These are phyloP conservation scores for Lipomyces starkeyi DNA, from an alignment of 805 yeast species.

Conservation along the genomic window DNA sequence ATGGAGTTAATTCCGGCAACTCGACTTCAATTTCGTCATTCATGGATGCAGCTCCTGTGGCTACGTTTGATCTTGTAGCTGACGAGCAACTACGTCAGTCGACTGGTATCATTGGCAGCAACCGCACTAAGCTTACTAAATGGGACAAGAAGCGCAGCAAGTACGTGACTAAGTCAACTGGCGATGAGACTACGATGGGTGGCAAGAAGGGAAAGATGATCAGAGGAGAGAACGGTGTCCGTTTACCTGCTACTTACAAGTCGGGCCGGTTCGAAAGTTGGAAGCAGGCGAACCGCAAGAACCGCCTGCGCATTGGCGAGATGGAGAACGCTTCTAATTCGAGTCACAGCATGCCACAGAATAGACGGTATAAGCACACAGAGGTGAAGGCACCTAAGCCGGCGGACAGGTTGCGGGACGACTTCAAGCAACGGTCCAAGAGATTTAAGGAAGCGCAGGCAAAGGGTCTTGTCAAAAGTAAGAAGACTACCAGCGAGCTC, in stretches of 20 bases:
- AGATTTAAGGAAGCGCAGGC: conserved; percentile 81
- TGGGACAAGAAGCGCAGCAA: conserved; percentile 63
- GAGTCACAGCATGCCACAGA: conserved; percentile 11
- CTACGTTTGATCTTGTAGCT: conserved; percentile 80
- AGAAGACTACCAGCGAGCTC: conserved; percentile 58
- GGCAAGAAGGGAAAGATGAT: conserved; percentile 63
- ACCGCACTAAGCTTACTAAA: conserved; percentile 48
- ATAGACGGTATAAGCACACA: conserved; percentile 67
- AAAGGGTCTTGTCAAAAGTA: conserved; percentile 58
- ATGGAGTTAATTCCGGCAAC: conserved; percentile 48
- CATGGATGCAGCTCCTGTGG: conserved; percentile 81
- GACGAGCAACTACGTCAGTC: conserved; percentile 55
- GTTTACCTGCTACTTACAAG: conserved; percentile 86
- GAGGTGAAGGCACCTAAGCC: conserved; percentile 78
- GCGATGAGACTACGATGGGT: conserved; percentile 33
- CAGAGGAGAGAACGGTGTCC: conserved; percentile 92
- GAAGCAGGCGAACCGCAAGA: conserved; percentile 54
- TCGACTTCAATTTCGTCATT: conserved; percentile 57
- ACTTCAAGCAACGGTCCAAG: conserved; percentile 79
- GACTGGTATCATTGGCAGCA: conserved; percentile 33
- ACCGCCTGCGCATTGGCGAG: conserved; percentile 44
- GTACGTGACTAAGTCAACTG: conserved; percentile 26
- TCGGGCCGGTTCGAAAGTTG: conserved; percentile 93
- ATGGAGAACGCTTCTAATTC: conserved; percentile 46
- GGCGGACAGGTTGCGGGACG: conserved; percentile 91